Conservation (phyloP, 805 yeast genomes). For the Ogataea pini region DNA sequence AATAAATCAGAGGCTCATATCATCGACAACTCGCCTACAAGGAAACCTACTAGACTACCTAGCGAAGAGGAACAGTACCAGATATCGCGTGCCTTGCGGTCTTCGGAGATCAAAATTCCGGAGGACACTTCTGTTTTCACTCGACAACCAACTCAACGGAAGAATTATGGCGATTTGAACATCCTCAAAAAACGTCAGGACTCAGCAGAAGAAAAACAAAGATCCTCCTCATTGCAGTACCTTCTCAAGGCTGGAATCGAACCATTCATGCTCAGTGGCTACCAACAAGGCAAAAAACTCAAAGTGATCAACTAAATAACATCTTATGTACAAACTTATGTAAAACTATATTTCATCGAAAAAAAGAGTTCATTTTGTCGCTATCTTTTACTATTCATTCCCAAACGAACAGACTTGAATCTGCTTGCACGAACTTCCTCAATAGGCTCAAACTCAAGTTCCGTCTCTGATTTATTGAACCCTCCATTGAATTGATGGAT, state of each 20-base stretch:
- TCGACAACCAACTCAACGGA: slow-evolving; percentile 23
- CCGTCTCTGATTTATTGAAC: slow-evolving; percentile 46
- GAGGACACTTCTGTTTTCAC: slow-evolving; percentile 30
- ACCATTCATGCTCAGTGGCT: slow-evolving; percentile 34
- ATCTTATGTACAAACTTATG: too few species aligned
- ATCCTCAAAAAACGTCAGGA: slow-evolving; percentile 6
- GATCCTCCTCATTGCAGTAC: slow-evolving; percentile 26
- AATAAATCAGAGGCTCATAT: slow-evolving; percentile 1
- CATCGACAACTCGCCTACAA: slow-evolving; percentile 8
- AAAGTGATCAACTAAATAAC: slow-evolving; percentile 23
- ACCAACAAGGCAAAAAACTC: slow-evolving; percentile 24
- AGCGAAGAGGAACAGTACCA: slow-evolving; percentile 2
- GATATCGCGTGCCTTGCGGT: neutral
- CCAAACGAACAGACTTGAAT: slow-evolving; percentile 58
- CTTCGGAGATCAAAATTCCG: slow-evolving; percentile 16
- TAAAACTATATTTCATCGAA: neutral
- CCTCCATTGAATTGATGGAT: slow-evolving; percentile 47
- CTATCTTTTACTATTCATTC: slow-evolving; percentile 12
- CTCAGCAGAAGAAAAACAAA: too few species aligned
- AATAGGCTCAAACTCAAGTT: slow-evolving; percentile 63
- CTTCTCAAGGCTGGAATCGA: slow-evolving; percentile 27
- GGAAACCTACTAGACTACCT: slow-evolving; percentile 5
- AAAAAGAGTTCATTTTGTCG: neutral
- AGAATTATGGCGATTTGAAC: slow-evolving; percentile 18
- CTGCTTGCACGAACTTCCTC: slow-evolving; percentile 66